Evolutionary conservation across 2,329 filamentous ascomycete genomes (phyloP).

Genomic region (Juglanconis sp.): DNA sequence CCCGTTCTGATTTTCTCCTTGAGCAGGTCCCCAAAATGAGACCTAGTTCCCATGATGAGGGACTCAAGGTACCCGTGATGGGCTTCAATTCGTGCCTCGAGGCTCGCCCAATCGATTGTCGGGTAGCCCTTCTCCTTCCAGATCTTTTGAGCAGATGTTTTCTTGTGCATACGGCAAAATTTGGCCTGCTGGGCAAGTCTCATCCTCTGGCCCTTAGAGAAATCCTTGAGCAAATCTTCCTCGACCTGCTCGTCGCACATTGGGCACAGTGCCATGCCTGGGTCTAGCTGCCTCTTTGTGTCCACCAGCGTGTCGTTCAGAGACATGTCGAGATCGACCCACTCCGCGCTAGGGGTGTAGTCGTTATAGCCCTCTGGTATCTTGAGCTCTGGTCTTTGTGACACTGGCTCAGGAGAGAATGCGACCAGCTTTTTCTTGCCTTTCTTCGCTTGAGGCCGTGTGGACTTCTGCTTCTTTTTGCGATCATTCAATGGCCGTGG

Average conservation of each 20-base stretch:
- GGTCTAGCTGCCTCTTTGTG: neutral
- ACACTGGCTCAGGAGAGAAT: neutral
- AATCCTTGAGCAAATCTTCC: conserved; percentile 48
- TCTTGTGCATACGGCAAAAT: conserved; percentile 65
- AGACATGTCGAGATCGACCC: conserved; percentile 2
- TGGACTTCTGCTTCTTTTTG: neutral
- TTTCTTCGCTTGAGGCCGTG: neutral
- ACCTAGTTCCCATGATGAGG: conserved; percentile 56
- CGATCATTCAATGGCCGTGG: neutral
- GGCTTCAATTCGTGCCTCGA: conserved; percentile 56
- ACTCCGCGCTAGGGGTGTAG: neutral
- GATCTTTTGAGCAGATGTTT: conserved; percentile 45
- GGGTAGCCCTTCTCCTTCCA: conserved; percentile 62
- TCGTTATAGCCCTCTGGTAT: conserved; percentile 14
- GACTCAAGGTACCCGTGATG: conserved; percentile 54
- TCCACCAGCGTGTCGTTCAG: neutral
- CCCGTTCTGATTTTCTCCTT: conserved; percentile 54
- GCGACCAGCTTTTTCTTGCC: neutral
- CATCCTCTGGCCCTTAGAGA: conserved; percentile 46
- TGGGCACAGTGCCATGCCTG: conserved; percentile 50
- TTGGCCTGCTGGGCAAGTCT: conserved; percentile 55
- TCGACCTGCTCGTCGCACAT: conserved; percentile 64
- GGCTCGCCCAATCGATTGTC: conserved; percentile 62
- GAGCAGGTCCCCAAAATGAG: conserved; percentile 59
- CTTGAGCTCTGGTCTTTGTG: conserved; percentile 12